Evolutionary conservation across 768 basidiomycete genomes (phyloP).

Genomic region (Rhizopogon salebrosus): DNA sequence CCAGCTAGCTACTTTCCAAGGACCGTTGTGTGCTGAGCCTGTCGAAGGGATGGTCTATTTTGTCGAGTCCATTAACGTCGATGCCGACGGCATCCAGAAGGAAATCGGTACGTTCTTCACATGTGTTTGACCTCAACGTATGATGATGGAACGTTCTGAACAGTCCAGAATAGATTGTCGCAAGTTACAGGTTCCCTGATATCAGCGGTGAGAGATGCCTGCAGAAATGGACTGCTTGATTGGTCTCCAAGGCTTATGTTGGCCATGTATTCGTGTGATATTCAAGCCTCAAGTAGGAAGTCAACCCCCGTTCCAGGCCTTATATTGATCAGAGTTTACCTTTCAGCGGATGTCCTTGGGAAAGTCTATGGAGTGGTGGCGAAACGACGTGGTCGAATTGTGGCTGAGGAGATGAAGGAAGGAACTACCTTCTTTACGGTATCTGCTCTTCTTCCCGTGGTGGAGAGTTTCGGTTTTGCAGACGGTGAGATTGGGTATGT

Average conservation of each 20-base stretch:
- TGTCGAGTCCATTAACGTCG: slow-evolving; percentile 69
- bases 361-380: slow-evolving; percentile 97
- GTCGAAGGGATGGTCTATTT: slow-evolving; percentile 91
- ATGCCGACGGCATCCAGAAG: slow-evolving; percentile 51
- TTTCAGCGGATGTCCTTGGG: slow-evolving; percentile 87
- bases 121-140: not conserved
- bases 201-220: slow-evolving; percentile 84
- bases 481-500: slow-evolving; percentile 56
- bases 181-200: slow-evolving; percentile 90
- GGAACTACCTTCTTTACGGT: slow-evolving; percentile 94
- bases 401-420: slow-evolving; percentile 98
- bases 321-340: slow-evolving; percentile 7
- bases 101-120: slow-evolving; percentile 54
- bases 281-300: slow-evolving; percentile 89
- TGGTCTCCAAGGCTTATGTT: slow-evolving; percentile 97
- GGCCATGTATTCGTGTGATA: slow-evolving; percentile 98
- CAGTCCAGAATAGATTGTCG: slow-evolving; percentile 75
- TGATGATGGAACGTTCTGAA: slow-evolving; percentile 10
- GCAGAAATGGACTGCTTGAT: slow-evolving; percentile 84
- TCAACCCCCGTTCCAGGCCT: not conserved
- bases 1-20: slow-evolving; percentile 91
- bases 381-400: slow-evolving; percentile 83
- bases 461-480: slow-evolving; percentile 96
- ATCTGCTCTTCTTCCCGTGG: slow-evolving; percentile 85
- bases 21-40: slow-evolving; percentile 93